Evolutionary conservation across 306 rosid species (phyloP).

Genomic region (Prunus fruticosa): DNA sequence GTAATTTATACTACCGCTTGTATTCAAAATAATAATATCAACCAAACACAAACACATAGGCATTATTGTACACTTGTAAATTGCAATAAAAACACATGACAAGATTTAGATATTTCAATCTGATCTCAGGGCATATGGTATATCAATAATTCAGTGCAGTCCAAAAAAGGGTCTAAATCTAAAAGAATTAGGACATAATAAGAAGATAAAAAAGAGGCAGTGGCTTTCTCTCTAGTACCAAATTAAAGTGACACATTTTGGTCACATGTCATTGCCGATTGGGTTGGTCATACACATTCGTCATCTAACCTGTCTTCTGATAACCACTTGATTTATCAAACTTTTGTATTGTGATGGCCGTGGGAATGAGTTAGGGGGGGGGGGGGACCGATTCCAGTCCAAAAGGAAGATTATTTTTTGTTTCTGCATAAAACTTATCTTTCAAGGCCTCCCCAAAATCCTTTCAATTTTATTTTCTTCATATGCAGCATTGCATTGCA

Average conservation of each 20-base stretch:
- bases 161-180: not conserved
- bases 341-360: not conserved
- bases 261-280: not conserved
- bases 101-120: too few species aligned
- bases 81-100: too few species aligned
- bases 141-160: not conserved
- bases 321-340: not conserved
- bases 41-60: too few species aligned
- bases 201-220: not conserved
- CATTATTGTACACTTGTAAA: too few species aligned
- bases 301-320: not conserved
- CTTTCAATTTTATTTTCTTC: not conserved
- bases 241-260: not conserved
- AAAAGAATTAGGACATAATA: not conserved
- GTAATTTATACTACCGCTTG: too few species aligned
- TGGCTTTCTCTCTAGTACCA: not conserved
- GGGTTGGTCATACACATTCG: not conserved
- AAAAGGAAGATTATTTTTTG: not conserved
- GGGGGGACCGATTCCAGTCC: constrained; percentile 12
- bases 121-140: not conserved
- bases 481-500: too few species aligned
- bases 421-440: not conserved
- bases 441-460: not conserved
- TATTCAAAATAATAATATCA: too few species aligned
- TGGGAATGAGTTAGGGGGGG: not conserved